A percentile compares a stretch with the other conserved stretches of the same genome.
Conservation (phyloP, 257 asterid genomes). For the Phtheirospermum japonicum region DNA sequence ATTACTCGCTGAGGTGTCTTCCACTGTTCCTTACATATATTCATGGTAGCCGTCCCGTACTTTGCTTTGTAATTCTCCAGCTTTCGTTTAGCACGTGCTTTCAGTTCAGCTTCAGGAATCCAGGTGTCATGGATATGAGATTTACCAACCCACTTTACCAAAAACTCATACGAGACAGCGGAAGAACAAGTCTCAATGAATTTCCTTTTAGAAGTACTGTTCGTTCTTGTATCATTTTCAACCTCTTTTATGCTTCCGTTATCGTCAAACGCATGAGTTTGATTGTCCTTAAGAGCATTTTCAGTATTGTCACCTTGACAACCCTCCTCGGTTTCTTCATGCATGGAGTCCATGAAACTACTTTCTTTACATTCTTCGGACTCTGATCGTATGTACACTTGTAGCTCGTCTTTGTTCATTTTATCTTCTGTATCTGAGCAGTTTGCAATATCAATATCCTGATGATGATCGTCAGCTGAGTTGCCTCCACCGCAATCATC, state of each 20-base stretch:
- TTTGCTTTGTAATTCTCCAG: conserved; percentile 88
- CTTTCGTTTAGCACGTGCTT: conserved; percentile 77
- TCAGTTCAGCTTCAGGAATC: conserved; percentile 83
- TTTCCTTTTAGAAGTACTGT: conserved; percentile 37
- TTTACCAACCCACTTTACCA: conserved; percentile 94
- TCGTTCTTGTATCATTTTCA: conserved; percentile 31
- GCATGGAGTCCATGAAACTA: conserved; percentile 33
- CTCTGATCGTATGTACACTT: conserved; percentile 64
- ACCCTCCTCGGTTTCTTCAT: conserved; percentile 35
- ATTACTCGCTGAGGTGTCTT: conserved; percentile 82
- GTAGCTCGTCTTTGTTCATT: conserved; percentile 42
- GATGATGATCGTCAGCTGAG: conserved; percentile 36
- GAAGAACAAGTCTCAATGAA: conserved; percentile 39
- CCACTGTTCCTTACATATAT: conserved; percentile 87
- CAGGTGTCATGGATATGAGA: conserved; percentile 89
- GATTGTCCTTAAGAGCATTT: conserved; percentile 31
- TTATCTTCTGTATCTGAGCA: conserved; percentile 41
- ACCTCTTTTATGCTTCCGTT: conserved; percentile 42
- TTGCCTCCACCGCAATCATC: conserved; percentile 39
- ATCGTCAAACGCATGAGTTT: conserved; percentile 37
- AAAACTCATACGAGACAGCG: conserved; percentile 55
- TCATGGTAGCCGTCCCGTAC: conserved; percentile 72
- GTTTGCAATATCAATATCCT: conserved; percentile 33
- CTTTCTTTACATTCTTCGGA: conserved; percentile 55
- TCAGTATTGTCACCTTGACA: conserved; percentile 34